These are phyloP conservation scores for Stenogyne calaminthoides DNA, from an alignment of 305 asterid species.

Conservation along the genomic window DNA sequence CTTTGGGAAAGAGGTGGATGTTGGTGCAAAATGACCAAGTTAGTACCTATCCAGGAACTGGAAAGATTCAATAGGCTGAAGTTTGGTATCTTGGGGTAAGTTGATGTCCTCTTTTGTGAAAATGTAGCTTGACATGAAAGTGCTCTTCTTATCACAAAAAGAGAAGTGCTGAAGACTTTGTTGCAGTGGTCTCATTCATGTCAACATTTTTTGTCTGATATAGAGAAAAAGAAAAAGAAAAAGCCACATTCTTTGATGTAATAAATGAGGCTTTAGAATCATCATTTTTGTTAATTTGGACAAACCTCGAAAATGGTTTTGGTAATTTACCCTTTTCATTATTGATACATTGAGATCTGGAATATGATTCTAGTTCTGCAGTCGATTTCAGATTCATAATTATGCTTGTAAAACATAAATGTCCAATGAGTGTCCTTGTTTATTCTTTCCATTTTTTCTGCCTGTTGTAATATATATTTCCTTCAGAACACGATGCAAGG, in stretches of 20 bases:
- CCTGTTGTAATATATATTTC: not conserved
- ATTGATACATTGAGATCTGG: not conserved
- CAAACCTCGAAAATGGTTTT: not conserved
- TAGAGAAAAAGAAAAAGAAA: not conserved
- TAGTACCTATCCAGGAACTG: not conserved
- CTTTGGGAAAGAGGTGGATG: not conserved
- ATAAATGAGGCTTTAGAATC: not conserved
- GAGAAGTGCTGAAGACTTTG: not conserved
- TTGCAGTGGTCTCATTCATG: slow-evolving; percentile 4
- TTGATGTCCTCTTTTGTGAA: not conserved
- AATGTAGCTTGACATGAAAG: slow-evolving; percentile 14
- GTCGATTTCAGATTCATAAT: not conserved
- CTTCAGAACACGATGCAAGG: slow-evolving; percentile 5
- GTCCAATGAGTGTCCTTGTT: not conserved
- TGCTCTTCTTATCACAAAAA: not conserved
- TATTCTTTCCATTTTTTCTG: not conserved
- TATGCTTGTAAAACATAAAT: not conserved
- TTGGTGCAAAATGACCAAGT: not conserved
- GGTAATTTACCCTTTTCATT: not conserved
- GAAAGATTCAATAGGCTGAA: not conserved
- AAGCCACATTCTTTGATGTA: not conserved
- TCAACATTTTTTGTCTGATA: not conserved
- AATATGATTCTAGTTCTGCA: not conserved
- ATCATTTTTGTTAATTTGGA: not conserved
- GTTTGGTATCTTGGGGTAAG: not conserved